phyloP scores from a whole-genome alignment of 768 basidiomycete species.

The Auricularia sp. region DNA sequence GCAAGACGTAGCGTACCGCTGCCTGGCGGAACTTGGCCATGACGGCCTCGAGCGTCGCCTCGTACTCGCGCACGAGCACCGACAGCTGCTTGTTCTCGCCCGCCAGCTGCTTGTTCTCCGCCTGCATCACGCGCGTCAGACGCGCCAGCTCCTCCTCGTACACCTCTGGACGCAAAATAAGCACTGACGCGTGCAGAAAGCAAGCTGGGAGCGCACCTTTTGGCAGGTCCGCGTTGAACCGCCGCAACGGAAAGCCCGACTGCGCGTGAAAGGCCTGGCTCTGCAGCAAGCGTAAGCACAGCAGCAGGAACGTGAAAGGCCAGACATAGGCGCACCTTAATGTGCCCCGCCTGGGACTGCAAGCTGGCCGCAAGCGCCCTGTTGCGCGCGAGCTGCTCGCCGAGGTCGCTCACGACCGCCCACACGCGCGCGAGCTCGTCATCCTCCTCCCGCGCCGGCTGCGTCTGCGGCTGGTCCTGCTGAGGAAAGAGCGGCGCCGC shows the following conservation, averaged over 20 bases:
- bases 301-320: neutral
- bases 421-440: constrained; percentile 23
- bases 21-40: constrained; percentile 88
- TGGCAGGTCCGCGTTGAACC: neutral
- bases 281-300: neutral
- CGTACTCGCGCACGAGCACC: constrained; percentile 87
- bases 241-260: neutral
- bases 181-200: too few species aligned
- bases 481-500: neutral
- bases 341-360: constrained; percentile 59
- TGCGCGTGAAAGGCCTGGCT: neutral
- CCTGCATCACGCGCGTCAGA: constrained; percentile 67
- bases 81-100: constrained; percentile 95
- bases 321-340: constrained; percentile 47
- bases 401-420: constrained; percentile 58
- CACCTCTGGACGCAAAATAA: constrained; percentile 36
- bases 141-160: constrained; percentile 84
- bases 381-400: constrained; percentile 76
- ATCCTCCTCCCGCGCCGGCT: neutral
- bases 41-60: constrained; percentile 87
- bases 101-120: constrained; percentile 76
- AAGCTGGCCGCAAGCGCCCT: constrained; percentile 59
- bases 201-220: neutral
- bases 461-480: neutral
- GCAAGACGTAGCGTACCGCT: constrained; percentile 51